Percentiles rank a stretch among this genome's conserved stretches.
phyloP scores from a whole-genome alignment of 116 monocot species.

The Papilionanthe hybrid region DNA sequence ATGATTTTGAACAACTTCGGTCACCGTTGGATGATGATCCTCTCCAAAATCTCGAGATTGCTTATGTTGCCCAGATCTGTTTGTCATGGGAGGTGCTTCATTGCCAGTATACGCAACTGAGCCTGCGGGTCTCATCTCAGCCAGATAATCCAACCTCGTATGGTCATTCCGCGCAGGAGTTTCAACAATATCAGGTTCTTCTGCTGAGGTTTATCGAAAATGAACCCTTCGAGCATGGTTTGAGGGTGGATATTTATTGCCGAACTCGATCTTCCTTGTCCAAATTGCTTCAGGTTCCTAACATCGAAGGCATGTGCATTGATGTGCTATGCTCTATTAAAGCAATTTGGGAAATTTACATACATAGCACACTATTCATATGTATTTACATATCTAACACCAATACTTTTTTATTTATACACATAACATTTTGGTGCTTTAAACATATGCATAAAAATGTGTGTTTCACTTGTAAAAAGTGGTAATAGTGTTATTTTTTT shows the following conservation, averaged over 20 bases:
- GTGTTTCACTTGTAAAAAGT: too few species aligned
- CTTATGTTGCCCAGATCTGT: conserved; percentile 74
- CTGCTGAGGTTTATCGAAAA: conserved; percentile 85
- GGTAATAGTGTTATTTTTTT: too few species aligned
- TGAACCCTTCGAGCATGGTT: conserved; percentile 87
- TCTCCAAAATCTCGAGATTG: conserved; percentile 60
- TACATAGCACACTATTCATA: too few species aligned
- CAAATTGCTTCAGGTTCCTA: conserved; percentile 81
- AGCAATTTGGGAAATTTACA: background rate
- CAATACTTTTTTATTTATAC: too few species aligned
- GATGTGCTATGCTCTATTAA: background rate
- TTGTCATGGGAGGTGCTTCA: conserved; percentile 82
- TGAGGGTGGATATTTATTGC: conserved; percentile 57
- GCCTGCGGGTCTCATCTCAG: conserved; percentile 37
- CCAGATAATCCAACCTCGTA: conserved; percentile 41
- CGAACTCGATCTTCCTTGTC: conserved; percentile 39
- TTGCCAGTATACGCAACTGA: conserved; percentile 59
- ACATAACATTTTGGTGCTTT: too few species aligned
- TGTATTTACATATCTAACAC: too few species aligned
- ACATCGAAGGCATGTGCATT: conserved; percentile 53
- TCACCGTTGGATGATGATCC: conserved; percentile 37
- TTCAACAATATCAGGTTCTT: conserved; percentile 89
- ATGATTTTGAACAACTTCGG: conserved; percentile 46
- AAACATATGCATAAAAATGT: too few species aligned
- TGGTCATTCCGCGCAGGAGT: conserved; percentile 58